Evolutionary conservation across 768 basidiomycete species (phyloP).

Genomic region (Lactifluus rugatus): DNA sequence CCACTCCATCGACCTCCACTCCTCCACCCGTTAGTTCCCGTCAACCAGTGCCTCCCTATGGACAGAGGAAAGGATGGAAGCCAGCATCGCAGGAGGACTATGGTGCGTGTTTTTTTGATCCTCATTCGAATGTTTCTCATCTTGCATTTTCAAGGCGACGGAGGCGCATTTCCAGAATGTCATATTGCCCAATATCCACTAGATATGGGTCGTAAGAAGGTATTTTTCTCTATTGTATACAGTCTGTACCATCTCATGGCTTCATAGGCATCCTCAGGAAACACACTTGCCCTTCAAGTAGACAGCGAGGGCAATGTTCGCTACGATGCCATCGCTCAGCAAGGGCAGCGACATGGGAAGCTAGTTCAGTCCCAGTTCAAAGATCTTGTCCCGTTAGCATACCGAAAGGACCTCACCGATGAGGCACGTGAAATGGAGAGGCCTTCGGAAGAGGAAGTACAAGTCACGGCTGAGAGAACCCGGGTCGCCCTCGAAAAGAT

Average conservation of each 20-base stretch:
- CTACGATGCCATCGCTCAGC: slow-evolving; percentile 94
- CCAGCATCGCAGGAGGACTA: slow-evolving; percentile 78
- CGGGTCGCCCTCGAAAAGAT: slow-evolving; percentile 87
- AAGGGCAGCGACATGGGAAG: slow-evolving; percentile 84
- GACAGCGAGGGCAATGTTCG: slow-evolving; percentile 94
- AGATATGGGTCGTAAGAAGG: slow-evolving; percentile 94
- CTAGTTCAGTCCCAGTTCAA: slow-evolving; percentile 93
- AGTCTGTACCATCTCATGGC: not conserved
- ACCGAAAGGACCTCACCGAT: slow-evolving; percentile 82
- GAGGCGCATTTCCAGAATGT: slow-evolving; percentile 89
- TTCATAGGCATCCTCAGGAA: slow-evolving; percentile 73
- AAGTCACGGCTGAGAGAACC: slow-evolving; percentile 85
- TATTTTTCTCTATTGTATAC: slow-evolving; percentile 26
- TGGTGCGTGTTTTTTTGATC: slow-evolving; percentile 39
- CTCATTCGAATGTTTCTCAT: slow-evolving; percentile 8
- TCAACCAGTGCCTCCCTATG: slow-evolving; percentile 67
- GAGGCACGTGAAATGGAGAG: slow-evolving; percentile 71
- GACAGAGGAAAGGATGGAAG: slow-evolving; percentile 78
- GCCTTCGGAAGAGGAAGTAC: slow-evolving; percentile 88
- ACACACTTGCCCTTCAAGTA: slow-evolving; percentile 93
- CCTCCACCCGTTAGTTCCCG: slow-evolving; percentile 39
- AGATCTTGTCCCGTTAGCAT: slow-evolving; percentile 85
- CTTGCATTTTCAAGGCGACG: slow-evolving; percentile 44
- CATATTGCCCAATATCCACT: slow-evolving; percentile 96
- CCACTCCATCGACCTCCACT: slow-evolving; percentile 23